Evolutionary conservation across 1,284 basidiomycete genomes (phyloP).

Genomic region (Boletus albobrunnescens): DNA sequence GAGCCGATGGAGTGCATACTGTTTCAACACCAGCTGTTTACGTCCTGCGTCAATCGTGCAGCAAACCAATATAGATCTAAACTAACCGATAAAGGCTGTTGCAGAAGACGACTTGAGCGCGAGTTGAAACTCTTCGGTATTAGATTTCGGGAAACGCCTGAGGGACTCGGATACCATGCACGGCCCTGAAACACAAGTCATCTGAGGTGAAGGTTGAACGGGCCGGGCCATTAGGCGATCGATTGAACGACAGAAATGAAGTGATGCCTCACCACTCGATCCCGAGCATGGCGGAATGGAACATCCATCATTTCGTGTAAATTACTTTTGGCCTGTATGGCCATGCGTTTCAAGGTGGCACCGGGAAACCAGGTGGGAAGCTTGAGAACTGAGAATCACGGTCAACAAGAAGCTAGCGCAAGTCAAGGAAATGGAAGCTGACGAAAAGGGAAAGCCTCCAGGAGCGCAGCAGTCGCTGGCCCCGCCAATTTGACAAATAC

Average conservation of each 20-base stretch:
- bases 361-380: conserved; percentile 31
- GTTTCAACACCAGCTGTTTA: conserved; percentile 31
- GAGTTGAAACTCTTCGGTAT: conserved; percentile 22
- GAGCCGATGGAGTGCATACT: conserved; percentile 9
- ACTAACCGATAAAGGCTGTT: conserved; percentile 33
- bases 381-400: conserved; percentile 25
- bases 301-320: conserved; percentile 30
- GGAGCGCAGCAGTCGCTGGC: conserved; percentile 26
- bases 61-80: not conserved
- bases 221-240: not conserved
- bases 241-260: not conserved
- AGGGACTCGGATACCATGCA: conserved; percentile 35
- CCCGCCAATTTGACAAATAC: conserved; percentile 27
- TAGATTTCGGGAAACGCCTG: conserved; percentile 16
- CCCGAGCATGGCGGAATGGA: conserved; percentile 29
- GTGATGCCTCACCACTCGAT: conserved; percentile 22
- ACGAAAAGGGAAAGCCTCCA: conserved; percentile 35
- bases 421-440: conserved; percentile 17
- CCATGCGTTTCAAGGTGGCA: conserved; percentile 29
- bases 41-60: conserved; percentile 5
- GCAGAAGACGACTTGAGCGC: conserved; percentile 32
- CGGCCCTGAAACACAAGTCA: conserved; percentile 17
- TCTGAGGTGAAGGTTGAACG: conserved; percentile 17
- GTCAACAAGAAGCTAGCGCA: conserved; percentile 13
- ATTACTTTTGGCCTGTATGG: conserved; percentile 29